Evolutionary conservation across 176 grass and related monocot species (phyloP).

Genomic region (Alloteropsis semialata): DNA sequence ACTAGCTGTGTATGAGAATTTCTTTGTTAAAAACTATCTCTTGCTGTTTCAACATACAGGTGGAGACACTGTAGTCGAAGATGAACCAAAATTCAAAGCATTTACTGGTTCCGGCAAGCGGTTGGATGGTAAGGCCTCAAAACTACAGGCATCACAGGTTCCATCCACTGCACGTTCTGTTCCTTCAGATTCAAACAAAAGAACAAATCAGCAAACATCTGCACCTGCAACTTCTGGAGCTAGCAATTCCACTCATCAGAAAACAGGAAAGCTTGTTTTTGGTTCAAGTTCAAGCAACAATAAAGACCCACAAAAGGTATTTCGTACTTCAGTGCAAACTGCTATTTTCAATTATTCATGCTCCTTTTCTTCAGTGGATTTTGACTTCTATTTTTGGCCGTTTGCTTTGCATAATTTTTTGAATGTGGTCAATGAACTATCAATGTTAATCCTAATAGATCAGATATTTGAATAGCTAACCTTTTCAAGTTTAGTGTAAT

Average conservation of each 20-base stretch:
- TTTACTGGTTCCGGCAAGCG: constrained; percentile 69
- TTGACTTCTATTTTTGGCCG: neutral
- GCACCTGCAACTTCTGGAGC: constrained; percentile 23
- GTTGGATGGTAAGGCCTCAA: constrained; percentile 64
- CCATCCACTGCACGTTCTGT: constrained; percentile 7
- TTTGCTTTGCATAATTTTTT: neutral
- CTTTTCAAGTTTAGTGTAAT: neutral
- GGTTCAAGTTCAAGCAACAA: constrained; percentile 56
- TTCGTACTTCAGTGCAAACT: neutral
- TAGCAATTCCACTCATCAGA: constrained; percentile 39
- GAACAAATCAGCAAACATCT: constrained; percentile 39
- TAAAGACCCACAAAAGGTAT: constrained; percentile 69
- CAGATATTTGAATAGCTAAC: neutral
- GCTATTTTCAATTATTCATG: neutral
- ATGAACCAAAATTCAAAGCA: constrained; percentile 62
- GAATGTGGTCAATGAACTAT: neutral
- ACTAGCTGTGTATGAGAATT: neutral
- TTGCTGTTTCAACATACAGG: neutral
- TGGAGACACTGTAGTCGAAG: constrained; percentile 35
- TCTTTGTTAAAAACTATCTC: neutral
- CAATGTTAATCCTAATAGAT: neutral
- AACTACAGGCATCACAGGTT: constrained; percentile 19
- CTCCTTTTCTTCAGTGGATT: neutral
- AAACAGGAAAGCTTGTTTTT: constrained; percentile 78
- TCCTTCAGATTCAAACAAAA: constrained; percentile 36